Conservation (phyloP, 495 filamentous ascomycete genomes). For the Cercophora newfieldiana region DNA sequence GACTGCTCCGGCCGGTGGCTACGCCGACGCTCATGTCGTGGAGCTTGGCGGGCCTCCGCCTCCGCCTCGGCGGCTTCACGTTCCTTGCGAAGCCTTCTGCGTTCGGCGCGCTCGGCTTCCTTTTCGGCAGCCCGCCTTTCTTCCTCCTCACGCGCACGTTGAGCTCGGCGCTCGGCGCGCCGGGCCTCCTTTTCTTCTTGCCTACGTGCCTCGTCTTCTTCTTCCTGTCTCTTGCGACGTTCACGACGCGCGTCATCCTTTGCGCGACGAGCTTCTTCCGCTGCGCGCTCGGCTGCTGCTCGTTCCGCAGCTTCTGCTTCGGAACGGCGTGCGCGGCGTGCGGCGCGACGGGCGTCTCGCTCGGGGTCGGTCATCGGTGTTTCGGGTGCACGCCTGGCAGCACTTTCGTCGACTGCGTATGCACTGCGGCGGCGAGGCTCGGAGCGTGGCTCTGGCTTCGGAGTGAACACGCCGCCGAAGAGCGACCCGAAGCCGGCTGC, state of each 20-base stretch:
- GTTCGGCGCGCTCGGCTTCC: slow-evolving; percentile 46
- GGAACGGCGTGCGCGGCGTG: slow-evolving; percentile 47
- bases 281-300: slow-evolving; percentile 46
- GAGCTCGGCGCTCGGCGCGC: slow-evolving; percentile 51
- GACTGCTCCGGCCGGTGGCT: slow-evolving; percentile 21
- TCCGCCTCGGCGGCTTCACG: slow-evolving; percentile 46
- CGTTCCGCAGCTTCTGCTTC: slow-evolving; percentile 52
- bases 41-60: slow-evolving; percentile 47
- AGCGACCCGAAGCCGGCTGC: slow-evolving; percentile 38
- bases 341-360: slow-evolving; percentile 55
- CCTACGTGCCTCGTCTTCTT: slow-evolving; percentile 47
- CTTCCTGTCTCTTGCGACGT: slow-evolving; percentile 44
- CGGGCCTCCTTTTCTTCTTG: slow-evolving; percentile 55
- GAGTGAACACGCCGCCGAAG: slow-evolving; percentile 44
- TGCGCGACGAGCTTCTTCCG: slow-evolving; percentile 47
- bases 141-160: slow-evolving; percentile 44
- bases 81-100: slow-evolving; percentile 44
- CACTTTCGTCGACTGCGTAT: slow-evolving; percentile 44
- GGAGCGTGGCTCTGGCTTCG: slow-evolving; percentile 34
- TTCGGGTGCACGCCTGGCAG: slow-evolving; percentile 26
- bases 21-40: slow-evolving; percentile 37
- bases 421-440: slow-evolving; percentile 48
- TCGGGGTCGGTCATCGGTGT: slow-evolving; percentile 47
- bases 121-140: slow-evolving; percentile 43
- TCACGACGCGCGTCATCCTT: slow-evolving; percentile 50